These are phyloP conservation scores for Bassia scoparia DNA, from an alignment of 148 eudicot species.

Conservation along the genomic window DNA sequence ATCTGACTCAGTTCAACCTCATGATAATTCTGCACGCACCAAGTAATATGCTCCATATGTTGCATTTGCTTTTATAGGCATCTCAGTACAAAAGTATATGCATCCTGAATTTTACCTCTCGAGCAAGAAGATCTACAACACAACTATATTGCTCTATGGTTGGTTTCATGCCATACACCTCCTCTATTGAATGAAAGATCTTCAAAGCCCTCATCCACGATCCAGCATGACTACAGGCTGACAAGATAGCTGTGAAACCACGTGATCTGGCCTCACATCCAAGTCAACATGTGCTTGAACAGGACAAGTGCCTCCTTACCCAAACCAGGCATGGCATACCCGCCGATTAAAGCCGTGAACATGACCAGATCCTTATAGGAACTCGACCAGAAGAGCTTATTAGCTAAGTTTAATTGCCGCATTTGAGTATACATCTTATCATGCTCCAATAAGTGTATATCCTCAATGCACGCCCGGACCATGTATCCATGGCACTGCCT, in stretches of 20 bases:
- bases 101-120: conserved; percentile 61
- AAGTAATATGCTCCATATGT: conserved; percentile 57
- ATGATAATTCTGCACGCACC: conserved; percentile 59
- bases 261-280: conserved; percentile 58
- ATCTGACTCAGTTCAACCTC: conserved; percentile 50
- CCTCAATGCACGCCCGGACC: conserved; percentile 49
- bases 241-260: conserved; percentile 52
- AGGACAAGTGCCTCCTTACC: conserved; percentile 53
- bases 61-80: conserved; percentile 61
- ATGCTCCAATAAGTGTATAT: conserved; percentile 46
- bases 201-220: conserved; percentile 56
- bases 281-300: conserved; percentile 45
- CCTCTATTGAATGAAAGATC: conserved; percentile 53
- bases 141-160: conserved; percentile 69
- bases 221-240: conserved; percentile 77
- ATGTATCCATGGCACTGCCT: conserved; percentile 73
- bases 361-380: conserved; percentile 50
- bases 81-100: conserved; percentile 46
- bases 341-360: conserved; percentile 70
- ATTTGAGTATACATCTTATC: conserved; percentile 61
- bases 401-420: conserved; percentile 49
- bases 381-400: conserved; percentile 53
- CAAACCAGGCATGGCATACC: conserved; percentile 79
- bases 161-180: conserved; percentile 37
- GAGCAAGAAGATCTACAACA: conserved; percentile 72